Percentiles rank a stretch among this genome's conserved stretches.
Conservation (phyloP, 2,329 filamentous ascomycete genomes). For the Colletotrichum horii region DNA sequence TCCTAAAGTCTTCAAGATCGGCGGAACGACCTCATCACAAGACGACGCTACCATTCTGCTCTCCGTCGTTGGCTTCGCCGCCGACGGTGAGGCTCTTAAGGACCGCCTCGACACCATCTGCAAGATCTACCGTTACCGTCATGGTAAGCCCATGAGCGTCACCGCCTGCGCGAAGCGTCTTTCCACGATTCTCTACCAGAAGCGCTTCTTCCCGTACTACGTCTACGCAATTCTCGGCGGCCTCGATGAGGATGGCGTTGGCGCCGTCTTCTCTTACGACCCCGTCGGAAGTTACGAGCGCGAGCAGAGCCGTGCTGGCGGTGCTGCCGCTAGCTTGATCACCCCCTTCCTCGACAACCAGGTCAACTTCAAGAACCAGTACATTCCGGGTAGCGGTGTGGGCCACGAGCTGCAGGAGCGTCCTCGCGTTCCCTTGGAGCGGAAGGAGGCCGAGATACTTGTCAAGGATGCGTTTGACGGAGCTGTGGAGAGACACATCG, state of each 20-base stretch:
- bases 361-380: slow-evolving; percentile 99
- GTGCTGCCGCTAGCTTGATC: slow-evolving; percentile 91
- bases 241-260: slow-evolving; percentile 91
- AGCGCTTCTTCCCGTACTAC: slow-evolving; percentile 99
- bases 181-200: slow-evolving; percentile 93
- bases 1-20: slow-evolving; percentile 97
- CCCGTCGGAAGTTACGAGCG: slow-evolving; percentile 97
- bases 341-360: slow-evolving; percentile 99
- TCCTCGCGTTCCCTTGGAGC: slow-evolving; percentile 71
- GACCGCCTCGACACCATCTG: slow-evolving; percentile 93
- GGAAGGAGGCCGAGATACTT: slow-evolving; percentile 78
- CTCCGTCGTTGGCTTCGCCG: slow-evolving; percentile 94
- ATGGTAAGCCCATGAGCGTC: slow-evolving; percentile 94
- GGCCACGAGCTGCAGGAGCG: slow-evolving; percentile 82
- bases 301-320: slow-evolving; percentile 93
- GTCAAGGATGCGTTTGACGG: slow-evolving; percentile 98
- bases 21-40: slow-evolving; percentile 85
- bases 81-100: slow-evolving; percentile 91
- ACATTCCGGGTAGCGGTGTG: slow-evolving; percentile 82
- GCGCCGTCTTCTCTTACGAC: slow-evolving; percentile 96
- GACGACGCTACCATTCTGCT: slow-evolving; percentile 86
- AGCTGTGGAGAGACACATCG: slow-evolving; percentile 97
- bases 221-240: slow-evolving; percentile 93
- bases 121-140: slow-evolving; percentile 99
- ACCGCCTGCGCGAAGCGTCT: slow-evolving; percentile 94